Conservation (phyloP, 176 grass and related monocot species). For the Phoenix roebelenii region DNA sequence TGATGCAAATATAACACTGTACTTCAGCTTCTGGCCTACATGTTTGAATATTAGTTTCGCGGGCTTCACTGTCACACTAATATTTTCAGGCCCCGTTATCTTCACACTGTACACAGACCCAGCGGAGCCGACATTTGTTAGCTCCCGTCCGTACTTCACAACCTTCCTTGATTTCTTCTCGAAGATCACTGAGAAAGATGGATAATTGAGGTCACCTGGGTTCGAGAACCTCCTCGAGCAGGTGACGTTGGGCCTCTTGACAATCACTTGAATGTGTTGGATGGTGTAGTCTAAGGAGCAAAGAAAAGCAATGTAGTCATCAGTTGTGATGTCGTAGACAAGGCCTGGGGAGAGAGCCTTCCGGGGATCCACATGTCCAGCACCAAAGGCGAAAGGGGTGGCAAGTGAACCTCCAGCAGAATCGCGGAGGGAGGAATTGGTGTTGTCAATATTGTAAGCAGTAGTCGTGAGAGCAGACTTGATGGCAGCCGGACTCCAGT, state of each 20-base stretch:
- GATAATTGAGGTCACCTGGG: slow-evolving; percentile 87
- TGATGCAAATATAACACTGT: slow-evolving; percentile 55
- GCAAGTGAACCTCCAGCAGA: slow-evolving; percentile 55
- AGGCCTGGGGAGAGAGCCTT: slow-evolving; percentile 85
- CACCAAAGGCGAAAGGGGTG: slow-evolving; percentile 57
- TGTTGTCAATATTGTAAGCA: slow-evolving; percentile 63
- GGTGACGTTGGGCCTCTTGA: slow-evolving; percentile 49
- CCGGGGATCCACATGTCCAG: slow-evolving; percentile 77
- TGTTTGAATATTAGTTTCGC: slow-evolving; percentile 55
- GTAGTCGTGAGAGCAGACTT: slow-evolving; percentile 95
- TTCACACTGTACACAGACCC: slow-evolving; percentile 54
- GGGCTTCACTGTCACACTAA: slow-evolving; percentile 47
- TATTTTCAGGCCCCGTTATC: slow-evolving; percentile 37
- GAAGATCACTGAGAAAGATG: slow-evolving; percentile 75
- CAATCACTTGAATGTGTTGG: slow-evolving; percentile 65
- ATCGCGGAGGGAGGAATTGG: slow-evolving; percentile 60
- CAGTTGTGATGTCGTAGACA: slow-evolving; percentile 63
- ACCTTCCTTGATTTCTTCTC: slow-evolving; percentile 25
- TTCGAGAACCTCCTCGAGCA: slow-evolving; percentile 40
- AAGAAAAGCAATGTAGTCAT: slow-evolving; percentile 69
- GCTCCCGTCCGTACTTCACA: slow-evolving; percentile 57
- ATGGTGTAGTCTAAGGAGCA: slow-evolving; percentile 72
- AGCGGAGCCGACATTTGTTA: slow-evolving; percentile 62
- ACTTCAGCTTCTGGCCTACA: slow-evolving; percentile 56
- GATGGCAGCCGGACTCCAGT: slow-evolving; percentile 86